These are phyloP conservation scores for Phialophora tarda DNA, from an alignment of 2,329 filamentous ascomycete genomes.

Conservation along the genomic window DNA sequence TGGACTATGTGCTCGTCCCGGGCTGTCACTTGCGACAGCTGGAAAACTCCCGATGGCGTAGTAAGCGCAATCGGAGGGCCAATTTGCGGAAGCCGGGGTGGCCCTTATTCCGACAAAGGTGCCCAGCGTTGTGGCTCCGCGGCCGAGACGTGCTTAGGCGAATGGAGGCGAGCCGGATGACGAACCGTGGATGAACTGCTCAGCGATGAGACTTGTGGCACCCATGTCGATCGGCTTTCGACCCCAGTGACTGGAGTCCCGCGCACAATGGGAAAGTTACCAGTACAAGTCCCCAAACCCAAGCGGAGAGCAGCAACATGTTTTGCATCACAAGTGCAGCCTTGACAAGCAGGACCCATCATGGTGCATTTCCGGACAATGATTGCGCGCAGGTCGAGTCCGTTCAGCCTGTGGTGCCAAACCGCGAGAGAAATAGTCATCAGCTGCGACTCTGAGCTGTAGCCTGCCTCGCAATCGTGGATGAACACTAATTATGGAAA, in stretches of 20 bases:
- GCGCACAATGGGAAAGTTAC: not conserved
- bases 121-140: constrained; percentile 8
- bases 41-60: not conserved
- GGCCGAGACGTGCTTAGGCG: constrained; percentile 13
- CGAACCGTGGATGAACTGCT: constrained; percentile 5
- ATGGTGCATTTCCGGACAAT: constrained; percentile 4
- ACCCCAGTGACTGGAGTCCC: not conserved
- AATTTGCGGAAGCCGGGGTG: not conserved
- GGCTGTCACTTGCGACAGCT: not conserved
- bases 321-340: constrained; percentile 4
- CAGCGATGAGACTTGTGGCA: not conserved
- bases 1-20: not conserved
- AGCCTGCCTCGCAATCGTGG: not conserved
- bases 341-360: constrained; percentile 1
- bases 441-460: not conserved
- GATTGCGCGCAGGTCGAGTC: not conserved
- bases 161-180: constrained; percentile 25
- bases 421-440: constrained; percentile 3
- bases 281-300: not conserved
- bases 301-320: not conserved
- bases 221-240: constrained; percentile 4
- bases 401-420: not conserved
- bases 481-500: constrained; percentile 2
- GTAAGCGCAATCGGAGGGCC: not conserved
- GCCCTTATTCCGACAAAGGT: not conserved